Evolutionary conservation across 1,284 basidiomycete genomes (phyloP), one percentile per base, ranked within the genome.

Genomic region (Cutaneotrichosporon dermatis): DNA sequence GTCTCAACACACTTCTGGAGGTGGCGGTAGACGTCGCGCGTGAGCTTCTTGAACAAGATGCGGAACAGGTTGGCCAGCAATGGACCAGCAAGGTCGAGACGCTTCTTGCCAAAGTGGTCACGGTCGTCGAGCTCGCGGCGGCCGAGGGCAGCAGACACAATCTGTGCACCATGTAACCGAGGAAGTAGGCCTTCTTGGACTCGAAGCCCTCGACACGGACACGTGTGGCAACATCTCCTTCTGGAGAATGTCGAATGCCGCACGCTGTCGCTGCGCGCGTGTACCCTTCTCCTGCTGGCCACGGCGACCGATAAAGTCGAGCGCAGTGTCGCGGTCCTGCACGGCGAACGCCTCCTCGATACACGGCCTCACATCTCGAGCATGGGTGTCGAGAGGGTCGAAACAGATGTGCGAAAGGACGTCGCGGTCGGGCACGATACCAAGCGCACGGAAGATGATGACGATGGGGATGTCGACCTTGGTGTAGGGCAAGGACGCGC

Each of bases 161-260:
- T 61, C 96, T 88, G 80, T 99, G 95, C 53, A 98, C 90, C 95
- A 99, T 99, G 79, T 98, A 99, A n/a, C 96, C 96, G 65, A 99
- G 93, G 84, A 99, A 99, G 80, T 94, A 99, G 3, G 96, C 96
- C 79, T 99, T 99, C 82, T 96, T 96, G 43, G 91, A 94, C 79
- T 96, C 92, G 40, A 92, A 94, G 8, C 94, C 94, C 76, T 96
- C 1, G 88, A 85, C 84, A 94, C 95, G 4, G 95, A 95, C 35
- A 99, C 88, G 75, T 99, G 96, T 0, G 96, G 96, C 50, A 99
- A 77, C 89, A 99, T 95, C 79, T 99, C 95, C 80, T 98, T 99
- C 79, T 98, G 94, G 55, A 99, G 75, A 71, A 99, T 98, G 77
- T 99, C 96, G 75, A 96, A 91, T 0, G 96, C 96, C 70, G 98